These are phyloP conservation scores for Collybia sordida DNA, from an alignment of 768 basidiomycete genomes.

Conservation along the genomic window DNA sequence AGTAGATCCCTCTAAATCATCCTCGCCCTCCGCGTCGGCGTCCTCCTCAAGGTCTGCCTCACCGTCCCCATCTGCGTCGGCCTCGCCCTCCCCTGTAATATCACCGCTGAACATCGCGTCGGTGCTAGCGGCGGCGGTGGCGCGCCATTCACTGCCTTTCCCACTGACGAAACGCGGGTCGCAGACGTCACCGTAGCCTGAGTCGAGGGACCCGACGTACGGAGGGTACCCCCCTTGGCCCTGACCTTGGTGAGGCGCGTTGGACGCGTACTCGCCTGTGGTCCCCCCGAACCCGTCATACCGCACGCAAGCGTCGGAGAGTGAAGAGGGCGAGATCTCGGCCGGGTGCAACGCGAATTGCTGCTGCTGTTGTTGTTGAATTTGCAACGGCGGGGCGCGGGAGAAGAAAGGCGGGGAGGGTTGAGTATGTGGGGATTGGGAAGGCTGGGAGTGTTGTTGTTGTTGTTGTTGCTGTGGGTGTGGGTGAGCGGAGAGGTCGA, in stretches of 20 bases:
- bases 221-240: not conserved
- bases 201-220: constrained; percentile 3
- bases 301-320: not conserved
- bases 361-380: constrained; percentile 1
- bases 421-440: constrained; percentile 3
- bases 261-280: no score
- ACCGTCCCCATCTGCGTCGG: constrained; percentile 2
- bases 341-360: constrained; percentile 6
- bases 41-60: constrained; percentile 20
- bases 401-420: constrained; percentile 9
- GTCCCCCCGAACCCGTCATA: no score
- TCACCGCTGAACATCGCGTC: constrained; percentile 4
- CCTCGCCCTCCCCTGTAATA: constrained; percentile 4
- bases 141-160: not conserved
- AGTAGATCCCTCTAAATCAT: constrained; percentile 28
- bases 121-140: not conserved
- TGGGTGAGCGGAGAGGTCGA: constrained; percentile 11
- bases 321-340: constrained; percentile 2
- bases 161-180: constrained; percentile 11
- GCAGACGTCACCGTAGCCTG: constrained; percentile 11
- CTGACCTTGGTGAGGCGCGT: not conserved
- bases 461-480: not conserved
- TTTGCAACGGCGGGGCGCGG: constrained; percentile 1
- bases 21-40: constrained; percentile 22
- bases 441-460: not conserved